Evolutionary conservation across 345 rosid genomes (phyloP).

Genomic region (Arabidopsis thaliana): TAIR10.1 NC_003070.9:24393501-24394000

Average conservation of each 20-base stretch:
- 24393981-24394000: not conserved
- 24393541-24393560: conserved; percentile 79
- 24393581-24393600: conserved; percentile 77
- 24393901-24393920: not conserved
- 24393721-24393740: not conserved
- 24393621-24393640: conserved; percentile 76
- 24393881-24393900: not conserved
- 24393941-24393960: not conserved
- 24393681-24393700: not conserved
- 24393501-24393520: conserved; percentile 80
- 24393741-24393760: not conserved
- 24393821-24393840: not conserved
- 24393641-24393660: not conserved
- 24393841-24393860: not conserved
- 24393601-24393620: conserved; percentile 70
- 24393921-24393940: not conserved
- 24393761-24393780: not conserved
- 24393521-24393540: conserved; percentile 87
- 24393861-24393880: not conserved
- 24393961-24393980: too few species aligned
- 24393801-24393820: not conserved
- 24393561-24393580: conserved; percentile 60
- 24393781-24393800: not conserved
- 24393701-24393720: not conserved
- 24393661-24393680: not conserved